These are phyloP conservation scores for Solanum sejunctum DNA, from an alignment of 257 asterid genomes.

Conservation along the genomic window DNA sequence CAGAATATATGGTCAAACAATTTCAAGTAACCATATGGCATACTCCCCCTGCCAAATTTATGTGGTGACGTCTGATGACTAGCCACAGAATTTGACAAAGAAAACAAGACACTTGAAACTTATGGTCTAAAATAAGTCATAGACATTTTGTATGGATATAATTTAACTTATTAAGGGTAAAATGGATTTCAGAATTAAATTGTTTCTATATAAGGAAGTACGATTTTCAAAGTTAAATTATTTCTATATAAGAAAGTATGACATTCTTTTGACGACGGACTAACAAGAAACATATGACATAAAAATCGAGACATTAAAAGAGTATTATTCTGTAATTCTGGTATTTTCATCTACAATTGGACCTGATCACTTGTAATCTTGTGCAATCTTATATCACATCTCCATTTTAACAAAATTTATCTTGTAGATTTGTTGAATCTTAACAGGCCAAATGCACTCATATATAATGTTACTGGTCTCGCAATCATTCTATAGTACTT, in stretches of 20 bases:
- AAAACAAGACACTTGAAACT: not conserved
- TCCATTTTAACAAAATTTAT: not conserved
- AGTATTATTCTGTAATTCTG: not conserved
- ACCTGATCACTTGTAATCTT: not conserved
- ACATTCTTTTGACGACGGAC: not conserved
- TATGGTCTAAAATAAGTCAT: not conserved
- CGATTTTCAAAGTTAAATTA: not conserved
- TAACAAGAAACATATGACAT: not conserved
- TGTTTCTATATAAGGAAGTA: not conserved
- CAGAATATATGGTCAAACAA: not conserved
- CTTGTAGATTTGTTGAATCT: not conserved
- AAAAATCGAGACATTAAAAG: not conserved
- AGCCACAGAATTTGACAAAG: not conserved
- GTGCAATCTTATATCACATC: not conserved
- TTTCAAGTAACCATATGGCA: not conserved
- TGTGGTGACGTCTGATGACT: not conserved
- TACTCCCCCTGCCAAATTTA: not conserved
- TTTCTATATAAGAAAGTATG: not conserved
- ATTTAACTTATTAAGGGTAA: not conserved
- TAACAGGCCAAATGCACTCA: not conserved
- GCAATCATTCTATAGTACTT: not conserved
- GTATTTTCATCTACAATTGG: not conserved
- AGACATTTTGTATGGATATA: not conserved
- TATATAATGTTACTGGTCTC: not conserved
- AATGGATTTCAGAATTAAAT: not conserved